A percentile compares a stretch with the other conserved stretches of the same genome.
phyloP scores from a whole-genome alignment of 148 eudicot genomes.

The Camellia lanceoleosa region DNA sequence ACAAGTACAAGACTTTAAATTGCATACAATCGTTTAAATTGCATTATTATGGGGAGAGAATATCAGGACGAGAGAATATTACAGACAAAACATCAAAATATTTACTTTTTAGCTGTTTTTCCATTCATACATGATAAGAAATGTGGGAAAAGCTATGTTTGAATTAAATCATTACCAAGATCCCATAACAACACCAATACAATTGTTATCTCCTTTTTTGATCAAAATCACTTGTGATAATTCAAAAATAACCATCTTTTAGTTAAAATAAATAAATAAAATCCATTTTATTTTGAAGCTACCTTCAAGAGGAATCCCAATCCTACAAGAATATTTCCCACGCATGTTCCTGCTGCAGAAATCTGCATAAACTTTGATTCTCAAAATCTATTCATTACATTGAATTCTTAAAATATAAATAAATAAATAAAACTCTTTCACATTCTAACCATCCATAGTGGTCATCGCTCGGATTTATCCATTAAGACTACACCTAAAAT shows the following conservation, averaged over 20 bases:
- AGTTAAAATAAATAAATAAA: background rate
- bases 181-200: slow-evolving; percentile 19
- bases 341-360: slow-evolving; percentile 18
- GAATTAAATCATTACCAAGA: slow-evolving; percentile 13
- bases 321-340: slow-evolving; percentile 23
- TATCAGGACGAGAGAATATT: no score
- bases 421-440: background rate
- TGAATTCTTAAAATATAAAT: background rate
- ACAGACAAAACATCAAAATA: no score
- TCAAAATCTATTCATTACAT: background rate
- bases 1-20: no score
- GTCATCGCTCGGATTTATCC: slow-evolving; percentile 50
- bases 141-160: background rate
- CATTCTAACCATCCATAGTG: slow-evolving; percentile 50
- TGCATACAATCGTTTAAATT: no score
- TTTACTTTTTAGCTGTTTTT: no score
- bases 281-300: background rate
- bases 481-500: slow-evolving; percentile 37
- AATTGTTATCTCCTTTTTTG: slow-evolving; percentile 9
- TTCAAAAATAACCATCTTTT: background rate
- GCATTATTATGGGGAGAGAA: no score
- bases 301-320: slow-evolving; percentile 25
- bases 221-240: background rate
- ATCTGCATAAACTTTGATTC: slow-evolving; percentile 10
- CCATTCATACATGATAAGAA: background rate